Evolutionary conservation across 805 yeast genomes (phyloP).

Genomic region (Martiniozyma abietophila): DNA sequence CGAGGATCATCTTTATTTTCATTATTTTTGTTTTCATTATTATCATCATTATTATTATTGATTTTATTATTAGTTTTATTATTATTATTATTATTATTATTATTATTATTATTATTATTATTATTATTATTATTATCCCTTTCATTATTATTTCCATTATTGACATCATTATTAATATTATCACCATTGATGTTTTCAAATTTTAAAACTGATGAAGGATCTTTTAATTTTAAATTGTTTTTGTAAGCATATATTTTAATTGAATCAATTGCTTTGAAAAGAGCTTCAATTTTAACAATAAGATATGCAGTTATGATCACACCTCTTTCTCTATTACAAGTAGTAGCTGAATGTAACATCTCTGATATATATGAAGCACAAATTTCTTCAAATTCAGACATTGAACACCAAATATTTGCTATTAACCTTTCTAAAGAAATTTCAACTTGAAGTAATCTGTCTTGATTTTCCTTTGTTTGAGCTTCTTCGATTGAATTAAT

Average conservation of each 20-base stretch:
- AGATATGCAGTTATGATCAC: slow-evolving; percentile 61
- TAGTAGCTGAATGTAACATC: slow-evolving; percentile 79
- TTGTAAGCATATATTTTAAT: slow-evolving; percentile 19
- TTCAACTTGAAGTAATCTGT: slow-evolving; percentile 49
- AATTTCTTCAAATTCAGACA: slow-evolving; percentile 84
- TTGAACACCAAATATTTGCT: slow-evolving; percentile 70
- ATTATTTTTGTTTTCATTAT: no score
- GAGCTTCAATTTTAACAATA: slow-evolving; percentile 61
- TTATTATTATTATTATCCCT: no score
- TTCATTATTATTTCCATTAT: no score
- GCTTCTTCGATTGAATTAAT: slow-evolving; percentile 18
- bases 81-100: no score
- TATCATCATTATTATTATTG: no score
- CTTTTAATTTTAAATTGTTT: slow-evolving; percentile 11
- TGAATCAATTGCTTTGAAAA: slow-evolving; percentile 67
- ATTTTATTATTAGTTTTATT: no score
- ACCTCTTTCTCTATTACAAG: slow-evolving; percentile 61
- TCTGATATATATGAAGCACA: slow-evolving; percentile 85
- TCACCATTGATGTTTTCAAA: slow-evolving; percentile 27
- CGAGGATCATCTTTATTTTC: no score
- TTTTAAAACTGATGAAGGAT: slow-evolving; percentile 4
- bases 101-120: no score
- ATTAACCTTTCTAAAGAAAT: slow-evolving; percentile 48
- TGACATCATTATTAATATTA: no score
- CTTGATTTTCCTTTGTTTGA: slow-evolving; percentile 37